Evolutionary conservation across 1,284 basidiomycete species (phyloP), one percentile per base, ranked within the genome.

Genomic region (Austropuccinia psidii): DNA sequence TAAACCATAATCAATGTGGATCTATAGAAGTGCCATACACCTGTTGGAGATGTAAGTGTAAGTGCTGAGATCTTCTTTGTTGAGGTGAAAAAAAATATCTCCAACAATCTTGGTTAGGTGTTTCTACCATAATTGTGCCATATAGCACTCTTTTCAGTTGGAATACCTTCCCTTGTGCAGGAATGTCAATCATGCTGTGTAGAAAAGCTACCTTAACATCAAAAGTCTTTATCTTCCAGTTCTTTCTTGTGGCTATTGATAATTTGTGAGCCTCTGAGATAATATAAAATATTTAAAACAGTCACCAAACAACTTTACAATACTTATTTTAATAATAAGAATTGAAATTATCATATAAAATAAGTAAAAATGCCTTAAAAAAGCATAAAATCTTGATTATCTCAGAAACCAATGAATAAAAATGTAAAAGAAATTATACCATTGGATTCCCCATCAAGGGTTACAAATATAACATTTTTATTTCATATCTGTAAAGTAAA

Each of bases 1-100:
- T 6, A 50, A 19, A 11, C 65, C 49, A 17, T 67, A 47, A 35
- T 67, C 50, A 13, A 67, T 37, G 35, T 67, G 65, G 9, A 67
- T 24, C 43, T 29, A 66, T 2, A 66, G 2, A 29, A 64, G 17
- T 2, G 24, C 41, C 29, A 13, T 7, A n/a, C 17, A 21, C 8
- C 29, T 52, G 3, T 21, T 21, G n/a, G 27, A 4, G 3, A 17
- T 8, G 3, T 27, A 29, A 21, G 52, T 47, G 33, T 66, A 66
- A 21, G 52, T 11, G 45, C 64, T 66, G n/a, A 19, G 31, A 29
- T 66, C 29, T 13, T 47, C 50, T 52, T 66, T 43, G 4, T 6
- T 29, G n/a, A 33, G 43, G 17, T 33, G 15, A 27, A 29, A 66
- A 4, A 31, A 31, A 9, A 43, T 21, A 31, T 39, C 21, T 24